These are phyloP conservation scores for Diversispora epigaea DNA, from an alignment of 192 early-diverging fungal genomes.

Conservation along the genomic window DNA sequence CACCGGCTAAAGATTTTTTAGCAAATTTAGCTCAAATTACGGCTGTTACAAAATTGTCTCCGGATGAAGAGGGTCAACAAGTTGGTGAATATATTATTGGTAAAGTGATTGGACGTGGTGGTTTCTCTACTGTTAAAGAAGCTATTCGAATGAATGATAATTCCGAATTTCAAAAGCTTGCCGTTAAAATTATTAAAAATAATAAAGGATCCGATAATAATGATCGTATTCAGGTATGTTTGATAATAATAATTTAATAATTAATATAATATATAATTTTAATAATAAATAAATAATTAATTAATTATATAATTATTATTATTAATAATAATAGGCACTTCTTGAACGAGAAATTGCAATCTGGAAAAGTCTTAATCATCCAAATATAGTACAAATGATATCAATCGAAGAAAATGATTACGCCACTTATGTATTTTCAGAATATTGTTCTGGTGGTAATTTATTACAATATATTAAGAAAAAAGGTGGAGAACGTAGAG, in stretches of 20 bases:
- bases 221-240: constrained; percentile 41
- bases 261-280: neutral
- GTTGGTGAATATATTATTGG: constrained; percentile 72
- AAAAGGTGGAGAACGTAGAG: constrained; percentile 28
- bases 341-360: constrained; percentile 70
- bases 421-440: constrained; percentile 70
- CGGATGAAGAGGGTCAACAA: constrained; percentile 68
- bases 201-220: constrained; percentile 36
- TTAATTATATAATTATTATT: neutral
- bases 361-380: constrained; percentile 67
- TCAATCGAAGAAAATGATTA: constrained; percentile 69
- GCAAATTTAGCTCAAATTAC: constrained; percentile 6
- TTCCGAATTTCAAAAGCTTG: constrained; percentile 50
- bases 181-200: constrained; percentile 72
- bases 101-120: constrained; percentile 69
- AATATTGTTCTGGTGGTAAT: constrained; percentile 62
- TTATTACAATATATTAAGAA: constrained; percentile 59
- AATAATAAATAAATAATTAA: neutral
- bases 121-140: constrained; percentile 75
- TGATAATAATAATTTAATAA: neutral
- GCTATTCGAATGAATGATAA: constrained; percentile 51
- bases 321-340: constrained; percentile 19
- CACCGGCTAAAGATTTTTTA: constrained; percentile 41
- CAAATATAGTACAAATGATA: constrained; percentile 61
- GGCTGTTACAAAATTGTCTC: neutral